Base-by-base conservation (phyloP, 2,329 filamentous ascomycete species). In the Drechslerella dactyloides region DNA sequence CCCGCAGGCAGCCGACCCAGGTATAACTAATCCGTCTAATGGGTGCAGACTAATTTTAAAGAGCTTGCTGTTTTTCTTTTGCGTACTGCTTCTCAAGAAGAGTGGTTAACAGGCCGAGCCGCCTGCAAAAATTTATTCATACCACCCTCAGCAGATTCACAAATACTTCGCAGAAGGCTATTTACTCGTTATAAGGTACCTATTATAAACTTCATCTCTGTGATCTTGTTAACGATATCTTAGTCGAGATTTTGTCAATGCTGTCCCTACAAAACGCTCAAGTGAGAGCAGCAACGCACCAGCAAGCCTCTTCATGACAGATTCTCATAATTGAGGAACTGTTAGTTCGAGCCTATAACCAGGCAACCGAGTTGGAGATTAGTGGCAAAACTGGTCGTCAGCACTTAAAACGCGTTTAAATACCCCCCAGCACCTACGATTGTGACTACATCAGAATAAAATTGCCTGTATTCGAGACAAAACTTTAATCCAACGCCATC, bases 201-300 rank as follows among this genome's bases (percentile, higher is more conserved):
- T 37, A 37, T 37, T 37, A 37, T 37, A 37, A 37, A 37, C 33
- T 37, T 37, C 33, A 37, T 37, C 33, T 37, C 33, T 37, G 13
- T 37, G 33, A 37, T 37, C 33, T 37, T 37, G 33, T 37, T 37
- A 37, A 37, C 33, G 33, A 37, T 37, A 37, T 37, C 33, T 37
- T 37, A 37, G 33, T 37, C 33, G 33, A 37, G 33, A 37, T 37
- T 37, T 37, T 37, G 33, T 37, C 33, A 37, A 37, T 37, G 33
- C 33, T 37, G 33, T 37, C 33, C 33, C 33, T 37, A 37, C 33
- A 37, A 37, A 37, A 37, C 33, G 13, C 33, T 37, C 33, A 37
- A 37, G 33, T 37, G 33, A 37, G 33, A 37, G 33, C 33, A 37
- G 33, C 33, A 37, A 37, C 33, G 33, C 33, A 37, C 33, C 33